Percentiles rank a stretch among this genome's conserved stretches.
Conservation (phyloP, 805 yeast genomes). For the Candida ortonii region DNA sequence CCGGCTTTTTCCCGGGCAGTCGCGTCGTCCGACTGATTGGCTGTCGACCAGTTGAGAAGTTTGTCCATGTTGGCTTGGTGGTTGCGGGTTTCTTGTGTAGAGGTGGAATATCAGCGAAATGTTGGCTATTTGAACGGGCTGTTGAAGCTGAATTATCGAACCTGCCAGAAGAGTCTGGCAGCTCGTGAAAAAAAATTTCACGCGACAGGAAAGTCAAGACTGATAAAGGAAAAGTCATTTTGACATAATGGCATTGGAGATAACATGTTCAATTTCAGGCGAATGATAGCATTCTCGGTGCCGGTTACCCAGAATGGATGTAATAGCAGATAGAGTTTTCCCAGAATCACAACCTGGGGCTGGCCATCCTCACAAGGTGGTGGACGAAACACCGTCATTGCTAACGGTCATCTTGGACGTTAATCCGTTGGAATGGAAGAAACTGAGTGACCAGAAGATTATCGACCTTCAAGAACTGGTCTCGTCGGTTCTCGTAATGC, state of each 20-base stretch:
- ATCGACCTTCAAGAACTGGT: slow-evolving; percentile 57
- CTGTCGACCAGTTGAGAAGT: slow-evolving; percentile 86
- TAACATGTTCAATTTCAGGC: too few species aligned
- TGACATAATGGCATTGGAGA: too few species aligned
- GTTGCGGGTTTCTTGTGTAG: background rate
- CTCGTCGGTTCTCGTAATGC: slow-evolving; percentile 65
- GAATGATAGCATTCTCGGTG: too few species aligned
- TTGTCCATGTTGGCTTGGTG: slow-evolving; percentile 69
- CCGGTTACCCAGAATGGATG: slow-evolving; percentile 63
- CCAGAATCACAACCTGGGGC: slow-evolving; percentile 22
- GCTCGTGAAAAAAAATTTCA: slow-evolving; percentile 1
- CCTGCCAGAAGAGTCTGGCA: slow-evolving; percentile 13
- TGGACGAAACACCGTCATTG: slow-evolving; percentile 73
- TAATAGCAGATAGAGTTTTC: slow-evolving; percentile 60
- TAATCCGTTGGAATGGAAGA: slow-evolving; percentile 67
- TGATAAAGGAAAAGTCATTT: too few species aligned
- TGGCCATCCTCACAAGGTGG: slow-evolving; percentile 20
- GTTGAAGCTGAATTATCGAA: slow-evolving; percentile 1
- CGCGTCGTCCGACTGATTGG: slow-evolving; percentile 69
- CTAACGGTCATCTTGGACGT: slow-evolving; percentile 76
- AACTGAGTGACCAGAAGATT: slow-evolving; percentile 37
- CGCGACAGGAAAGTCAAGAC: too few species aligned
- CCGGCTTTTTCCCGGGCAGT: slow-evolving; percentile 64
- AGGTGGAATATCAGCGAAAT: background rate
- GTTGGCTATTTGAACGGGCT: background rate